A percentile compares a stretch with the other conserved stretches of the same genome.
Conservation (phyloP, 257 asterid genomes). For the Catharanthus roseus region DNA sequence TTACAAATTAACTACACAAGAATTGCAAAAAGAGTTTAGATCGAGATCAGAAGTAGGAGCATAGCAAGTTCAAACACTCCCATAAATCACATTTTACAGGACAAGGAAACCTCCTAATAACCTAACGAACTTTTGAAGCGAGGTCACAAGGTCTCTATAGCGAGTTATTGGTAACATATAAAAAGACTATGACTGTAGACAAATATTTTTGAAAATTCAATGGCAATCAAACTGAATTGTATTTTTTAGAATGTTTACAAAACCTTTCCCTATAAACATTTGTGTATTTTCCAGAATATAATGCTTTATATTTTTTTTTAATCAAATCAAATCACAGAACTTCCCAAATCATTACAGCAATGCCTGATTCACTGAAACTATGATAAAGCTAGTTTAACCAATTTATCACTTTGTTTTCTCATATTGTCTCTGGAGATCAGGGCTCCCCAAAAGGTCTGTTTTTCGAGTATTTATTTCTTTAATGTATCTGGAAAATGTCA, state of each 20-base stretch:
- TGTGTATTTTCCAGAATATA: neutral
- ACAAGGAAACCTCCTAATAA: no score
- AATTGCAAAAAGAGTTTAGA: no score
- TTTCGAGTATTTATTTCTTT: slow-evolving; percentile 22
- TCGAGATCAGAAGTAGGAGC: no score
- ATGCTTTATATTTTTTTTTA: neutral
- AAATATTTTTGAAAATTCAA: neutral
- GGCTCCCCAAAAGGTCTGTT: neutral
- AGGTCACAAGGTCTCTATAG: neutral
- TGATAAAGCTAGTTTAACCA: neutral
- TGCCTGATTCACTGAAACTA: neutral
- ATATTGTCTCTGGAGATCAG: neutral
- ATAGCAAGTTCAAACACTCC: no score
- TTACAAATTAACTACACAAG: no score
- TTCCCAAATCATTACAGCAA: no score
- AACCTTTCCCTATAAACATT: neutral
- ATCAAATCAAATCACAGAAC: neutral
- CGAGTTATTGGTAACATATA: neutral
- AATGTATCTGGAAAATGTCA: slow-evolving; percentile 35
- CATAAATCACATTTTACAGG: no score
- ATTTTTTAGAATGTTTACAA: neutral
- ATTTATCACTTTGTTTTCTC: neutral
- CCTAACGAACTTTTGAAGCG: no score
- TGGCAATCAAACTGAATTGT: neutral
- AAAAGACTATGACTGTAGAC: neutral